Conservation (phyloP, 768 basidiomycete species). For the Galerina sulciceps region DNA sequence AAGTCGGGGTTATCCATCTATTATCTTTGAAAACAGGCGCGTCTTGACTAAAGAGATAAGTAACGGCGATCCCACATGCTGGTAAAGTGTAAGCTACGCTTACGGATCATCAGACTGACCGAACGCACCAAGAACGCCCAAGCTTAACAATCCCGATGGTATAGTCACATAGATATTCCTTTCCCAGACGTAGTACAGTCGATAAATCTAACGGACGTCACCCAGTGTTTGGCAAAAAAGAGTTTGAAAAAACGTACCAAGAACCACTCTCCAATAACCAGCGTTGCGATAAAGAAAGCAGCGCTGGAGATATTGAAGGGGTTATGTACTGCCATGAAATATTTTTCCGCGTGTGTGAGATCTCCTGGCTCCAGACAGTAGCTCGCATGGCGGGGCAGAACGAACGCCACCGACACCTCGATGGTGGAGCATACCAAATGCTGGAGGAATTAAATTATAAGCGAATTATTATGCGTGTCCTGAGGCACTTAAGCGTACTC, state of each 20-base stretch:
- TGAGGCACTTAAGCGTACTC: neutral
- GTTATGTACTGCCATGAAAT: neutral
- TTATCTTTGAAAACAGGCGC: neutral
- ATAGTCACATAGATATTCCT: neutral
- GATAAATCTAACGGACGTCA: neutral
- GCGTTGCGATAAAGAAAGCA: neutral
- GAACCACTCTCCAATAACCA: conserved; percentile 3
- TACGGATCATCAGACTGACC: neutral
- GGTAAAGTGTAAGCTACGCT: neutral
- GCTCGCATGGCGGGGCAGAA: neutral
- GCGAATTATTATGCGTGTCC: neutral
- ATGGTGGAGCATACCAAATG: neutral
- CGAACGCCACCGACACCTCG: neutral
- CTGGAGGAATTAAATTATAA: neutral
- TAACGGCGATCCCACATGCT: neutral
- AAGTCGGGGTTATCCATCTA: neutral
- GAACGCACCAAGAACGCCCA: neutral
- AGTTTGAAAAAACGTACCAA: neutral
- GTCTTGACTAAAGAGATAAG: neutral
- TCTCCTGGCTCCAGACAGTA: neutral
- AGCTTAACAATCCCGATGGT: neutral
- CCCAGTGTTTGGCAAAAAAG: too few relatives aligned
- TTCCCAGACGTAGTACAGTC: neutral
- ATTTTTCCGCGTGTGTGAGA: neutral
- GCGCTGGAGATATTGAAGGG: neutral